Evolutionary conservation across 148 eudicot species (phyloP).

Genomic region (Chenopodium suecicum): DNA sequence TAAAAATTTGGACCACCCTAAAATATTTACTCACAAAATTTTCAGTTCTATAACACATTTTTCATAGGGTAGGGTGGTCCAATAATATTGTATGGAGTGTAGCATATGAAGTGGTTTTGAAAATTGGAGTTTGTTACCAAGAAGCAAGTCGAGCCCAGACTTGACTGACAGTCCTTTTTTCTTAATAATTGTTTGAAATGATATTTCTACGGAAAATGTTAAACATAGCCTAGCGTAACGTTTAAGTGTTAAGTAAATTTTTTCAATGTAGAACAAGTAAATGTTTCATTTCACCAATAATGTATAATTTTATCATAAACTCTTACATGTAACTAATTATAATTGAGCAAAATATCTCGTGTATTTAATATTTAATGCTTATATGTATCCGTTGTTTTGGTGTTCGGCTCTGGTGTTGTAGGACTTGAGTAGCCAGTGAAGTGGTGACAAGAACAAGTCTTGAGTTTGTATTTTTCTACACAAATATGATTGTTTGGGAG

Average conservation of each 20-base stretch:
- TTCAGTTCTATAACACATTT: slow-evolving; percentile 12
- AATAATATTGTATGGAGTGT: not conserved
- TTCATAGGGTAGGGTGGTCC: slow-evolving; percentile 33
- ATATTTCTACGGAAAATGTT: not conserved
- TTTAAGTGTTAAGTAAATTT: too few relatives aligned
- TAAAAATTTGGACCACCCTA: slow-evolving; percentile 34
- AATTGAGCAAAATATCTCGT: too few relatives aligned
- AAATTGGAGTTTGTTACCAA: not conserved
- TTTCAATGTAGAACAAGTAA: too few relatives aligned
- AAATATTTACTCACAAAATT: not conserved
- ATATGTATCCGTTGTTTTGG: too few relatives aligned
- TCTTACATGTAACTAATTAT: too few relatives aligned
- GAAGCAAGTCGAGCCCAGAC: slow-evolving; percentile 31
- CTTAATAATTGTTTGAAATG: not conserved
- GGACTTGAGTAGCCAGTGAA: not conserved
- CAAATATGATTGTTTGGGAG: slow-evolving; percentile 14
- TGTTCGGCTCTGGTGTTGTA: not conserved
- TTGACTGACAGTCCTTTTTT: slow-evolving; percentile 20
- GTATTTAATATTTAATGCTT: too few relatives aligned
- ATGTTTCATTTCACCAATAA: too few relatives aligned
- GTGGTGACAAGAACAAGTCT: slow-evolving; percentile 33
- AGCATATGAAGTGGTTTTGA: not conserved
- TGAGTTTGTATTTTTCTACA: slow-evolving; percentile 8
- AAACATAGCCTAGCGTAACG: too few relatives aligned
- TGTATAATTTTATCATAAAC: too few relatives aligned